phyloP scores from a whole-genome alignment of 2,329 filamentous ascomycete species.

The Trichoderma sp. region DNA sequence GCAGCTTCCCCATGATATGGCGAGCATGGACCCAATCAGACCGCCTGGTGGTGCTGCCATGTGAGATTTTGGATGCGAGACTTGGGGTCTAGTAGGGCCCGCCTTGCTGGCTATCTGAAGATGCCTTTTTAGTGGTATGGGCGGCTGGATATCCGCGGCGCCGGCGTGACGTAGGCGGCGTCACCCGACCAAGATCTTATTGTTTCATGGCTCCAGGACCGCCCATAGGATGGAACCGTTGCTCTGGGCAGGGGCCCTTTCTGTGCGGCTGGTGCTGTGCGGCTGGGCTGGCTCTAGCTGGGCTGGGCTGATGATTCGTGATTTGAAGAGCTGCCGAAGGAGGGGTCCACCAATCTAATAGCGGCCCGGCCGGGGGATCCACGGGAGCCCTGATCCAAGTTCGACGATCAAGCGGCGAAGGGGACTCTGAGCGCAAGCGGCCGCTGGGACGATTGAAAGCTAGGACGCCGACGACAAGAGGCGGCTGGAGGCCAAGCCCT shows the following conservation, averaged over 20 bases:
- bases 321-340: constrained; percentile 17
- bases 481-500: neutral
- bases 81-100: constrained; percentile 16
- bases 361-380: constrained; percentile 26
- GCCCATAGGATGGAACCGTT: neutral
- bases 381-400: constrained; percentile 2
- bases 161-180: constrained; percentile 25
- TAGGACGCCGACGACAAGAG: neutral
- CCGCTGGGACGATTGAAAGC: constrained; percentile 8
- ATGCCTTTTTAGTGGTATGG: constrained; percentile 4
- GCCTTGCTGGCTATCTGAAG: constrained; percentile 15
- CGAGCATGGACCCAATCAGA: constrained; percentile 14
- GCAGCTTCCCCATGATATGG: constrained; percentile 15
- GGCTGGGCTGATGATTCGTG: constrained; percentile 14
- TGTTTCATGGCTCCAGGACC: constrained; percentile 4
- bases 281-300: neutral
- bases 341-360: constrained; percentile 15
- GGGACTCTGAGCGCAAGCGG: constrained; percentile 2
- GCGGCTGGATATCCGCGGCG: constrained; percentile 23
- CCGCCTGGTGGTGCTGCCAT: constrained; percentile 18
- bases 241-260: neutral
- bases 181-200: constrained; percentile 22
- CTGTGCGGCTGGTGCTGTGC: constrained; percentile 3
- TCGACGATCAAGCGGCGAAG: constrained; percentile 9
- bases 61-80: constrained; percentile 28